phyloP scores from a whole-genome alignment of 805 yeast species.

The Myxozyma sirexii region DNA sequence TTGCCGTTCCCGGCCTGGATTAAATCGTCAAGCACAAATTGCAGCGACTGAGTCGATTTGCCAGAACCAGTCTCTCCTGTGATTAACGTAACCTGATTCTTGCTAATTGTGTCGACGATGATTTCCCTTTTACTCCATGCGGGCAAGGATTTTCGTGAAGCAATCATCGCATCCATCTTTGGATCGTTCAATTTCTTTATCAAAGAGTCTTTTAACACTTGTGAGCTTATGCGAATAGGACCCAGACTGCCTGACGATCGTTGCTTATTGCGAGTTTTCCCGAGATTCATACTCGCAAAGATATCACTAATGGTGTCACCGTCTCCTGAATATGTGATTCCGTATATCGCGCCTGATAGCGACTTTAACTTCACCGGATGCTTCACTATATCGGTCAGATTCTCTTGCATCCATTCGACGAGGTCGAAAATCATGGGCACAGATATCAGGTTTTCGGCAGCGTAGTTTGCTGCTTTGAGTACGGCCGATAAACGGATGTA shows the following conservation, averaged over 20 bases:
- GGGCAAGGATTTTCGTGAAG: slow-evolving; percentile 63
- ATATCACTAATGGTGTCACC: slow-evolving; percentile 34
- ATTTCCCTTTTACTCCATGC: slow-evolving; percentile 75
- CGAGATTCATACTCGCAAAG: slow-evolving; percentile 21
- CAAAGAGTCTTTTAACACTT: slow-evolving; percentile 45
- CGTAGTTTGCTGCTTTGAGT: slow-evolving; percentile 39
- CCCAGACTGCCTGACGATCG: slow-evolving; percentile 1
- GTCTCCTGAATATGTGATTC: slow-evolving; percentile 37
- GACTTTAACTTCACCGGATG: slow-evolving; percentile 73
- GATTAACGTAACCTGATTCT: slow-evolving; percentile 68
- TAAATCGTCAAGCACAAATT: slow-evolving; percentile 76
- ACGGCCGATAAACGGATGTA: slow-evolving; percentile 44
- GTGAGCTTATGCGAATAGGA: slow-evolving; percentile 26
- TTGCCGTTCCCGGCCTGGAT: slow-evolving; percentile 46
- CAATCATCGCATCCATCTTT: slow-evolving; percentile 48
- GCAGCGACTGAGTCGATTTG: slow-evolving; percentile 92
- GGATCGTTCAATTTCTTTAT: slow-evolving; percentile 40
- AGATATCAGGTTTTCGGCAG: slow-evolving; percentile 53
- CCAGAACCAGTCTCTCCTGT: slow-evolving; percentile 99
- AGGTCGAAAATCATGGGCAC: slow-evolving; percentile 68
- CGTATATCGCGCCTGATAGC: slow-evolving; percentile 34
- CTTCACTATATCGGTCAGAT: slow-evolving; percentile 58
- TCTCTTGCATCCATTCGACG: slow-evolving; percentile 77
- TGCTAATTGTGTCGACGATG: slow-evolving; percentile 58
- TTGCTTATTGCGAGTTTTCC: neutral